These are phyloP conservation scores for Daldinia bambusicola DNA, from an alignment of 495 filamentous ascomycete genomes.

Conservation along the genomic window DNA sequence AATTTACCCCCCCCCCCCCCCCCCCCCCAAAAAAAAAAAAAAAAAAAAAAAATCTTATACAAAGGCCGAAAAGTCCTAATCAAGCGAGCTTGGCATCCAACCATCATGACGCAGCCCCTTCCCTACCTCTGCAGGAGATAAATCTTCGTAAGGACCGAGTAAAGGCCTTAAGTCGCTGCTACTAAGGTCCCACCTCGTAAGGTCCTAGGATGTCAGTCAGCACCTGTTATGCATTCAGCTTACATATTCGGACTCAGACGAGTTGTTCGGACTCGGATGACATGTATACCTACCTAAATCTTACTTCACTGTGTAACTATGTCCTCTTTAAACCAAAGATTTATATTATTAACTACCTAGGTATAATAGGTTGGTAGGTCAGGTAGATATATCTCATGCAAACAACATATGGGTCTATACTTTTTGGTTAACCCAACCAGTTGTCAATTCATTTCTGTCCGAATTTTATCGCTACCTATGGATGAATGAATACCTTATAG, in stretches of 20 bases:
- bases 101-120: background rate
- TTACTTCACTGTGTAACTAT: too few species aligned
- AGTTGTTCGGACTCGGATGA: background rate
- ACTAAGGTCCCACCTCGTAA: background rate
- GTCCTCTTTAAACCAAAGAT: too few species aligned
- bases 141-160: background rate
- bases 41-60: background rate
- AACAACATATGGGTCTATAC: background rate
- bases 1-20: too few species aligned
- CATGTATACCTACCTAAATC: background rate
- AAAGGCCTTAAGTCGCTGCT: background rate
- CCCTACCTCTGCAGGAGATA: background rate
- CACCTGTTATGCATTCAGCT: background rate
- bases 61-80: background rate
- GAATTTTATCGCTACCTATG: slow-evolving; percentile 23
- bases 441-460: slow-evolving; percentile 10
- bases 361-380: too few species aligned
- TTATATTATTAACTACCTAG: too few species aligned
- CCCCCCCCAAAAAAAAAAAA: background rate
- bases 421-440: background rate
- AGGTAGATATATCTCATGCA: background rate
- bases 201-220: background rate
- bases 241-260: background rate
- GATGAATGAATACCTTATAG: background rate
- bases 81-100: slow-evolving; percentile 7